These are phyloP conservation scores for Sutorius eximius DNA, from an alignment of 1,284 basidiomycete species.

Conservation along the genomic window DNA sequence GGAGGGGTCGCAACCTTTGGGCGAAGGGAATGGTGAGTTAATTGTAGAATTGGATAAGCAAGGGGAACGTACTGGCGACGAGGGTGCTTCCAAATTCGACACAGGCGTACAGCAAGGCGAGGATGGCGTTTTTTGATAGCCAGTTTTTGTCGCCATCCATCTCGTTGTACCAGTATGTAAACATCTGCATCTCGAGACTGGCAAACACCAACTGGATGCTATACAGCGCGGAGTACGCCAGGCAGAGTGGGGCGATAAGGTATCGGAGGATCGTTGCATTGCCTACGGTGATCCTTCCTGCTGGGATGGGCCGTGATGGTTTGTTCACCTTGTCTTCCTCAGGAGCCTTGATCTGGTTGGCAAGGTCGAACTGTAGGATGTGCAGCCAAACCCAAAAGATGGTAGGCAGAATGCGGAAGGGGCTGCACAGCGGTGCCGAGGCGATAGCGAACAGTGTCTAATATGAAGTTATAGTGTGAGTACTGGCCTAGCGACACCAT, in stretches of 20 bases:
- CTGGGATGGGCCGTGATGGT: conserved; percentile 41
- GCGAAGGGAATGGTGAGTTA: not conserved
- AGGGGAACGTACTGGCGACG: conserved; percentile 33
- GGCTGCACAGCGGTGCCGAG: conserved; percentile 31
- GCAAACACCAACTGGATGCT: conserved; percentile 31
- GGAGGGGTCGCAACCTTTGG: conserved; percentile 16
- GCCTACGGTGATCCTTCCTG: conserved; percentile 35
- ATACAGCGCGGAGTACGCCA: conserved; percentile 33
- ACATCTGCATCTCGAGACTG: conserved; percentile 34
- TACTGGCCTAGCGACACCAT: not conserved
- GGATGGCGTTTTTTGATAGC: conserved; percentile 38
- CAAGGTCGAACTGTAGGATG: conserved; percentile 42
- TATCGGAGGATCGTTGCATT: conserved; percentile 39
- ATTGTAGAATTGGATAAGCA: not conserved
- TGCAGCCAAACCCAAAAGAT: conserved; percentile 46
- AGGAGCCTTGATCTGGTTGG: conserved; percentile 42
- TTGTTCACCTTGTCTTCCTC: conserved; percentile 46
- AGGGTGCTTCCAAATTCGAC: conserved; percentile 42
- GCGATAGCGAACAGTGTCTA: conserved; percentile 40
- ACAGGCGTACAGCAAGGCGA: conserved; percentile 39
- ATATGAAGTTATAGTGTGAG: conserved; percentile 4
- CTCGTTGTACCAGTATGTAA: conserved; percentile 40
- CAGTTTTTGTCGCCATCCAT: conserved; percentile 38
- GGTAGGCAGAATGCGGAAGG: conserved; percentile 26
- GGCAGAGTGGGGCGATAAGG: conserved; percentile 38